Conservation (phyloP, 208 protist genomes). For the Blastocrithidia nonstop region DNA sequence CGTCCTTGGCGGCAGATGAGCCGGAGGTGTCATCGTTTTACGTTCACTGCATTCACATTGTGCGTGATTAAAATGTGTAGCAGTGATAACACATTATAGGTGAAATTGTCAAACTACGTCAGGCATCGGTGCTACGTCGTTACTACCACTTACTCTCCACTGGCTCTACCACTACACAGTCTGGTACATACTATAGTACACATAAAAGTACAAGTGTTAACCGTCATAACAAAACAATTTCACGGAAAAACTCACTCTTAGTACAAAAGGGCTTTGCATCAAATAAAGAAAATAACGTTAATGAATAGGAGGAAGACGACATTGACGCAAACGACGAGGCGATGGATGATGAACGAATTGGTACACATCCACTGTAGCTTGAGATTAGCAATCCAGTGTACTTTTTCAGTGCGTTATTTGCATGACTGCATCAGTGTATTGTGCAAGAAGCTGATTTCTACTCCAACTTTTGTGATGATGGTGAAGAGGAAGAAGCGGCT, state of each 20-base stretch:
- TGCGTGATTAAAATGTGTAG: slow-evolving; percentile 37
- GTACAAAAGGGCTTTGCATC: no score
- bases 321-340: no score
- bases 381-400: slow-evolving; percentile 64
- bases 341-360: slow-evolving; percentile 5
- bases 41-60: slow-evolving; percentile 36
- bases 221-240: slow-evolving; percentile 1
- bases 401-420: slow-evolving; percentile 74
- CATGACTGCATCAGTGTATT: slow-evolving; percentile 74
- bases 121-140: slow-evolving; percentile 54
- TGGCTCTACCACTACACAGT: slow-evolving; percentile 32
- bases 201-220: slow-evolving; percentile 9
- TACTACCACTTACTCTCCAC: slow-evolving; percentile 79
- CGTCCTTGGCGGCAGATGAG: slow-evolving; percentile 22
- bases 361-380: slow-evolving; percentile 50
- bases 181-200: slow-evolving; percentile 25
- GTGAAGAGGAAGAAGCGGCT: not conserved
- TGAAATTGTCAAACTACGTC: slow-evolving; percentile 49
- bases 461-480: slow-evolving; percentile 16
- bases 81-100: slow-evolving; percentile 54
- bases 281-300: no score
- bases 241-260: not conserved
- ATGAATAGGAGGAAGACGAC: not conserved
- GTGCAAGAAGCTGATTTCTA: slow-evolving; percentile 72
- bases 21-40: slow-evolving; percentile 59